Base-by-base conservation (phyloP, 164 flowering plant species). In the Magnolia changhungtana region DNA sequence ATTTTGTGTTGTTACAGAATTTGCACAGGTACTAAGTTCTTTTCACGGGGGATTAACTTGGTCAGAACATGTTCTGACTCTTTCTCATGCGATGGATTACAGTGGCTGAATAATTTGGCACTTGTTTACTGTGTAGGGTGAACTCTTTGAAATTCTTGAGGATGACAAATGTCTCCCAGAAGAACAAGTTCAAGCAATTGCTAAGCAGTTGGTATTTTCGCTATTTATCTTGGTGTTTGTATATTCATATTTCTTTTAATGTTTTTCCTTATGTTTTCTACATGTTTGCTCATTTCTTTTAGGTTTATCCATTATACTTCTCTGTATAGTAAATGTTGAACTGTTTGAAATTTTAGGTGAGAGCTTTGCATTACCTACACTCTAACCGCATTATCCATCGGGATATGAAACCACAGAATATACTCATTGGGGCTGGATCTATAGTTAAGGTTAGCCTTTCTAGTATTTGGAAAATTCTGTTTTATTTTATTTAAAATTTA, bases 341-440 rank as follows among this genome's bases (percentile, higher is more conserved):
- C 69, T 18, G 49, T 74, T 19, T 61, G n/a, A 72, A 59, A 50
- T 75, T 84, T 72, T 89, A 96, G 99, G 99, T 94, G 49, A 89
- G 88, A 81, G 99, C 99, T 75, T 84, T 96, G 86, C 87, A 92
- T 85, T 96, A 96, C 84, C 82, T 96, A 82, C 99, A 96, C 80
- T 91, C 98, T 69, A 96, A 96, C 78, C 93, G 99, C 55, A 92
- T 96, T 68, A 96, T 96, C 70, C 99, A 96, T 82, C 97, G 99
- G 31, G 99, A 96, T 76, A 94, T 96, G 99, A 96, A 96, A 84
- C 99, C 99, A 20, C 99, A 96, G 69, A 96, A 96, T 85, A 96
- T 96, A 77, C 92, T 96, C 31, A 96, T 96, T 75, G 92, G 97
- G 71, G 89, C 98, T 72, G 97, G 97, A 16, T 90, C 94, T 70